Percentiles rank a stretch among this genome's conserved stretches.
These are phyloP conservation scores for Ogataea dorogensis DNA, from an alignment of 805 yeast species.

Conservation along the genomic window DNA sequence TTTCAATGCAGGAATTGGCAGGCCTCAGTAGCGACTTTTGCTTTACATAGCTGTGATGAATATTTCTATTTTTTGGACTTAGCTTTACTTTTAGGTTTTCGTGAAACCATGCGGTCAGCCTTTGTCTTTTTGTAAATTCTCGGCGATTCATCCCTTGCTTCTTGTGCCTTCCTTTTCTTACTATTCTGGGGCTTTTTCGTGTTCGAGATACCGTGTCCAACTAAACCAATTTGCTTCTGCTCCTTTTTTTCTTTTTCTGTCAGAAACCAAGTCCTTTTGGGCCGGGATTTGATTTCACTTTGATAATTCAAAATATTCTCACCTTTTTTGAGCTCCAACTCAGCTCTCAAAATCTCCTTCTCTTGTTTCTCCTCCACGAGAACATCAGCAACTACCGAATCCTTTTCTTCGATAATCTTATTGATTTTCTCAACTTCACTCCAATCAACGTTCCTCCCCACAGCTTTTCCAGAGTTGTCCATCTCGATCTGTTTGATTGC, in stretches of 20 bases:
- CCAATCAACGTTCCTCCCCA: constrained; percentile 96
- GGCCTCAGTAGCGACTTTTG: constrained; percentile 16
- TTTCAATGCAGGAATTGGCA: constrained; percentile 6
- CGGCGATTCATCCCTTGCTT: constrained; percentile 53
- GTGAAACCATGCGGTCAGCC: constrained; percentile 50
- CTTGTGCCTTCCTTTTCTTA: constrained; percentile 67
- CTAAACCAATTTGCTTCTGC: constrained; percentile 36
- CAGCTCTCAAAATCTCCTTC: constrained; percentile 83
- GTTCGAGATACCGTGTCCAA: constrained; percentile 25
- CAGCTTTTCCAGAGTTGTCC: constrained; percentile 52
- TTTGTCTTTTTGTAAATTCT: constrained; percentile 81
- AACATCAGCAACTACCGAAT: constrained; percentile 67
- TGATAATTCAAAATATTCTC: constrained; percentile 78
- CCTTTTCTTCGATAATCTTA: constrained; percentile 57
- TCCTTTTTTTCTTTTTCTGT: constrained; percentile 51
- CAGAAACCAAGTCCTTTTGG: constrained; percentile 97
- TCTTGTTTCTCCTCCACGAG: constrained; percentile 84
- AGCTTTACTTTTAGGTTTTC: constrained; percentile 13
- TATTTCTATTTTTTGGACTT: too few relatives aligned
- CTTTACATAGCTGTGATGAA: constrained; percentile 15
- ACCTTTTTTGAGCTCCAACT: constrained; percentile 85
- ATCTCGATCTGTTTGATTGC: constrained; percentile 71
- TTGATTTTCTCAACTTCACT: constrained; percentile 68
- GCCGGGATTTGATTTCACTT: constrained; percentile 82
- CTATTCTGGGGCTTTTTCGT: constrained; percentile 55